Conservation (phyloP, 768 basidiomycete species). For the Termitomyces sp. region DNA sequence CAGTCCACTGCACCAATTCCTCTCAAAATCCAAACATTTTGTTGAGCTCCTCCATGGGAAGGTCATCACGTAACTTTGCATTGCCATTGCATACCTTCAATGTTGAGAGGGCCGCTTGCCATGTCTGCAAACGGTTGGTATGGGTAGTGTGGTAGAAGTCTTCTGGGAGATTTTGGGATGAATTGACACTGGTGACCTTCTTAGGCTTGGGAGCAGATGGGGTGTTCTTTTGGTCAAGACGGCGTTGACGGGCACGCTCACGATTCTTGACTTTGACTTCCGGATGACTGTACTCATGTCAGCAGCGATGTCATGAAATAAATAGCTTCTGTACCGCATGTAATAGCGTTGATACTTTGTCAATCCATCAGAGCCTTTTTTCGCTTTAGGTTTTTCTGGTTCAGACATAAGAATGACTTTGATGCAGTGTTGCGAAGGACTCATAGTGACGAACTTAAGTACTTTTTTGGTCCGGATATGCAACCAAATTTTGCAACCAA, state of each 20-base stretch:
- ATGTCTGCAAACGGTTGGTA: too few species aligned
- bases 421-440: neutral
- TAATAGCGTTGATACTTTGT: constrained; percentile 3
- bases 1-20: too few species aligned
- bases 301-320: neutral
- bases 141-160: too few species aligned
- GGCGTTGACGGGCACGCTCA: neutral
- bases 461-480: neutral
- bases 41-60: too few species aligned
- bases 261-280: constrained; percentile 1
- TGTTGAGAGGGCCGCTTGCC: too few species aligned
- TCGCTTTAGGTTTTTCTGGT: neutral
- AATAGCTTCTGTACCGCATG: neutral
- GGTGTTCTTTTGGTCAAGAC: too few species aligned
- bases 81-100: too few species aligned
- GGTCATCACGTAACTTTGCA: too few species aligned
- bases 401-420: neutral
- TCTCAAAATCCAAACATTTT: too few species aligned
- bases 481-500: neutral
- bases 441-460: neutral
- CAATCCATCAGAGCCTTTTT: neutral
- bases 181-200: too few species aligned
- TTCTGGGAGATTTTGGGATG: too few species aligned
- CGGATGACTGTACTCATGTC: neutral
- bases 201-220: too few species aligned